Evolutionary conservation across 306 rosid species (phyloP), one percentile per base, ranked within the genome.

Genomic region (Fagus sylvatica): DNA sequence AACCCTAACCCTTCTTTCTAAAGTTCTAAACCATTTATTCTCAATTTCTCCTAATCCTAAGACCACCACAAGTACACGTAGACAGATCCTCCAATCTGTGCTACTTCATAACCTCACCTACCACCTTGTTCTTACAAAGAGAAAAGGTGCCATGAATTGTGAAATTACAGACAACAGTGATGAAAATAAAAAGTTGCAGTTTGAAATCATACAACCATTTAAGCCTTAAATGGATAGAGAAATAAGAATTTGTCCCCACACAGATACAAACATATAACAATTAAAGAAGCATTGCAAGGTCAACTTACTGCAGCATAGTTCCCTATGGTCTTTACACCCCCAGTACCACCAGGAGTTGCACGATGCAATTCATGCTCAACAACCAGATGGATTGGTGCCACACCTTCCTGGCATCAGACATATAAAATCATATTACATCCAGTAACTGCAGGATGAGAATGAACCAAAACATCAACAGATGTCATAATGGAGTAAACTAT

Each of bases 291-390:
- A 71, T 28, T 65, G 76, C 11, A 56, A 49, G 57, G 74, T 49
- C 41, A 62, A 62, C 98, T 91, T 89, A 95, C 99, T 1, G 97
- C 98, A 11, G 99, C 99, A 87, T 95, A 95, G 86, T 95, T 95
- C 51, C 99, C 99, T 11, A 95, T 95, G 70, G 99, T 95, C 88
- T 95, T 95, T 78, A 95, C 99, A 65, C 98, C 93, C 84, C 99
- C 99, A 62, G 99, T 95, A 56, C 99, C 99, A 78, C 99, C 98
- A 48, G 98, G 98, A 85, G 96, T 87, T 78, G 99, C 99, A 74
- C 99, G 99, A 82, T 95, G 99, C 71, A 92, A 83, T 55, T 95
- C 98, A 72, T 74, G 85, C 89, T 95, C 99, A 57, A 95, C 78
- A 74, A 95, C 66, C 88, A 95, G 85, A 87, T 95, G 84, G 78